Evolutionary conservation across 495 filamentous ascomycete species (phyloP), one percentile per base, ranked within the genome.

Genomic region (Opeltia flavorubescens): DNA sequence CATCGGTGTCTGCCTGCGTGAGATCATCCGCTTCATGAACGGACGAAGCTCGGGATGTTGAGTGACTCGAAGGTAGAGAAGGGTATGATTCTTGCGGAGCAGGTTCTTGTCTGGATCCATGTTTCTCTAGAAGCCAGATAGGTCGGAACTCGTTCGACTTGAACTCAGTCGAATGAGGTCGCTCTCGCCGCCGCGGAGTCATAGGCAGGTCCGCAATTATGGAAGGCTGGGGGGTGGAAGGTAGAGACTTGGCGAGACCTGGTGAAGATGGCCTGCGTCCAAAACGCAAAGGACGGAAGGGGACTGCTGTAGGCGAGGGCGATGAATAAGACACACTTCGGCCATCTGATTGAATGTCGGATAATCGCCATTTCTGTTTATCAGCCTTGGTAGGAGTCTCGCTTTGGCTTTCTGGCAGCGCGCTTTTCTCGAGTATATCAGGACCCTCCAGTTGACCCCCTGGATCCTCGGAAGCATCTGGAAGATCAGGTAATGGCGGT

Each of bases 261-360:
- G 66, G 67, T 5, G 66, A 71, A 9, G 60, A 58, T 30, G 67
- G 71, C 1, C 67, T 64, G 13, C 60, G 64, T 31, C 69, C 66
- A 58, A 73, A 74, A 52, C 68, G 59, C 44, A 73, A 27, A 8
- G 70, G 71, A 52, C 69, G 59, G 44, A 73, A 29, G 9, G 71
- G 71, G 15, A 75, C 63, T 5, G 69, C 68, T 15, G 71, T 71
- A 11, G 71, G 67, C 13, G 70, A 72, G 15, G 66, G 64, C n/a
- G 25, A 18, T 29, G 42, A 1, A 15, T 17, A 44, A 1, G 29
- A 23, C 11, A 23, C 29, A 20, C 29, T 44, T 44, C 29, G 18
- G 4, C 42, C 42, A 21, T 44, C 26, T 26, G 38, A 25, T 41
- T 44, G 42, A 28, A 44, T 7, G 11, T 44, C 42, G 1, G 18